Percentiles rank a stretch among this genome's conserved stretches.
phyloP scores from a whole-genome alignment of 2,329 filamentous ascomycete species.

The Didymellaceae sp. region DNA sequence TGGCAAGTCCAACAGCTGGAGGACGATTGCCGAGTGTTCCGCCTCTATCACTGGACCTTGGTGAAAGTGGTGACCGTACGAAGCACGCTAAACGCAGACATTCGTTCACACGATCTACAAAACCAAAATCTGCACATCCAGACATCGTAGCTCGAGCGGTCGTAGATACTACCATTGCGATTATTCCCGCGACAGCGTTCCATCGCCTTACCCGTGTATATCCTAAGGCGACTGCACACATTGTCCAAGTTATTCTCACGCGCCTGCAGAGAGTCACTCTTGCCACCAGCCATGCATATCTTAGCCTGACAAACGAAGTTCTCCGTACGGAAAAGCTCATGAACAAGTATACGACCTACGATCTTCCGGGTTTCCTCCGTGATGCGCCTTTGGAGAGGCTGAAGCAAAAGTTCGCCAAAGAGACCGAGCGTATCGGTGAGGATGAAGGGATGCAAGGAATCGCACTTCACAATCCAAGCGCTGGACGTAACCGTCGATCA shows the following conservation, averaged over 20 bases:
- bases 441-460: slow-evolving; percentile 92
- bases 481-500: slow-evolving; percentile 71
- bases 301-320: slow-evolving; percentile 90
- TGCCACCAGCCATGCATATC: slow-evolving; percentile 91
- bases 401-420: slow-evolving; percentile 89
- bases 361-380: slow-evolving; percentile 87
- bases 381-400: slow-evolving; percentile 82
- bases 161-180: slow-evolving; percentile 95
- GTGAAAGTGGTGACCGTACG: slow-evolving; percentile 32
- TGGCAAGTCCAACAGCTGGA: slow-evolving; percentile 45
- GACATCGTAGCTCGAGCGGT: slow-evolving; percentile 97
- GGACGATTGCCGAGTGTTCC: slow-evolving; percentile 67
- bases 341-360: slow-evolving; percentile 89
- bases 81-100: slow-evolving; percentile 25
- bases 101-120: slow-evolving; percentile 45
- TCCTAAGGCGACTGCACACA: slow-evolving; percentile 94
- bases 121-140: slow-evolving; percentile 81
- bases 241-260: slow-evolving; percentile 96
- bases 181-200: slow-evolving; percentile 96
- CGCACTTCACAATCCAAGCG: slow-evolving; percentile 83
- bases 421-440: slow-evolving; percentile 79
- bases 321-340: slow-evolving; percentile 91
- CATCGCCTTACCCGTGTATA: slow-evolving; percentile 90
- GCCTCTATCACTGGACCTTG: slow-evolving; percentile 72
- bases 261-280: slow-evolving; percentile 93